Evolutionary conservation across 352 stramenopile species (phyloP), one percentile per base, ranked within the genome.

Genomic region (Phytophthora pisi): DNA sequence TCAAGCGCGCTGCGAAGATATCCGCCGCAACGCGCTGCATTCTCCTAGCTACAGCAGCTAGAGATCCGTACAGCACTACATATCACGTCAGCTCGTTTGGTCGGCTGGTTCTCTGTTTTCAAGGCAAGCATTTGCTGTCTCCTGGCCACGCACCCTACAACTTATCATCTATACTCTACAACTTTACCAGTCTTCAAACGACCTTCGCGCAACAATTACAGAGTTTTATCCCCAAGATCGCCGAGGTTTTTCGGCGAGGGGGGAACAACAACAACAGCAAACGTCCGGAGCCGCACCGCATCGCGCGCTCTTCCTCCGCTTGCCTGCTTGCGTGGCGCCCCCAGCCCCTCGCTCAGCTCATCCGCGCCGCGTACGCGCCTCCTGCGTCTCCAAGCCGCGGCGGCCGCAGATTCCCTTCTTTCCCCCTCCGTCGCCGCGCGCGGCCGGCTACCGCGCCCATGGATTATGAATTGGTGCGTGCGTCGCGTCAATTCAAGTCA

Each of bases 401-500:
- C 4, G 4, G 2, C 28, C 28, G 5, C 28, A 31, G 28, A 31
- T 31, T 7, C 6, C 5, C 11, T 16, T n/a, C 34, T n/a, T 42
- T 7, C 5, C 28, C 5, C 28, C 28, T 31, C 28, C 28, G 28
- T 31, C 28, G 36, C 36, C 36, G 36, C 36, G 9, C 36, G 36
- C 36, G 34, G 34, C 5, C 13, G 34, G 8, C 8, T n/a, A 31
- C 20, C 10, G 23, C 18, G 58, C 23, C 36, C 31, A 87, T 84
- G 76, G 71, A 87, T 38, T 85, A 79, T 72, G 77, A 83, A 69
- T 59, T 84, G 71, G 76, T 88, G 58, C 59, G 66, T 57, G 6
- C 5, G 15, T 31, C 54, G 51, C 57, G 30, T 65, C 54, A 50
- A 52, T 55, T 49, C 51, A 34, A 24, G 30, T 42, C 34, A 42